Percentiles rank a stretch among this genome's conserved stretches.
phyloP scores from a whole-genome alignment of 495 filamentous ascomycete species.

The Neurospora sp. region DNA sequence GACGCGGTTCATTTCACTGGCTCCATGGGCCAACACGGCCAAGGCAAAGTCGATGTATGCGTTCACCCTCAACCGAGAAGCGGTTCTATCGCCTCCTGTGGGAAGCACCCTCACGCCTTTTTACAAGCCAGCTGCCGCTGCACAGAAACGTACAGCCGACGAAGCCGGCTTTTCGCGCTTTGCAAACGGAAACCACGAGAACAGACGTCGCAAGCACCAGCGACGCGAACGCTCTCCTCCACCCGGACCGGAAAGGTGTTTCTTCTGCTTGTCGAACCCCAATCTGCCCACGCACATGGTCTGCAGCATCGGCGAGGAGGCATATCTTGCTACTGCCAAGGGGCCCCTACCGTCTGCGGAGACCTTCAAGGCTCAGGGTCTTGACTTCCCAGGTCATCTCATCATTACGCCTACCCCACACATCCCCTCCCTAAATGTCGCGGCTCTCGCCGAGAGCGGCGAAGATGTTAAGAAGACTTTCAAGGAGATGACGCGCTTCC shows the following conservation, averaged over 20 bases:
- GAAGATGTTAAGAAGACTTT: conserved; percentile 46
- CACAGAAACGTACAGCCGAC: conserved; percentile 51
- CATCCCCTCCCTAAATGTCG: conserved; percentile 35
- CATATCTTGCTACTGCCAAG: conserved; percentile 85
- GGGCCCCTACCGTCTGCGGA: conserved; percentile 64
- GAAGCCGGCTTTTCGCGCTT: conserved; percentile 54
- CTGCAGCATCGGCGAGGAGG: conserved; percentile 70
- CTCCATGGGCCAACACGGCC: conserved; percentile 55
- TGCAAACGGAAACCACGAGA: conserved; percentile 47
- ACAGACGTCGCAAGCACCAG: conserved; percentile 48
- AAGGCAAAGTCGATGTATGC: conserved; percentile 88
- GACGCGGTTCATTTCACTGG: conserved; percentile 84
- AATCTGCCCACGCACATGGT: conserved; percentile 79
- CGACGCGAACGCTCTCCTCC: conserved; percentile 39
- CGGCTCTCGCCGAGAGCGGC: conserved; percentile 39
- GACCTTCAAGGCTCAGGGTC: conserved; percentile 47
- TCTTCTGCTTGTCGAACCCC: conserved; percentile 87
- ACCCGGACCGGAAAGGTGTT: conserved; percentile 70
- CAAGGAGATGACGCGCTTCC: conserved; percentile 73
- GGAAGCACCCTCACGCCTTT: conserved; percentile 69
- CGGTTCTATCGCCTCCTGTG: conserved; percentile 44
- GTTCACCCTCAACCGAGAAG: conserved; percentile 61
- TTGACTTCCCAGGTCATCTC: conserved; percentile 75
- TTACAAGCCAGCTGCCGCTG: conserved; percentile 11
- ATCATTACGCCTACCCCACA: conserved; percentile 86